Percentiles rank a stretch among this genome's conserved stretches.
Conservation (phyloP, 225 moss, liverwort and hornwort species). For the Physcomitrellopsis africana region DNA sequence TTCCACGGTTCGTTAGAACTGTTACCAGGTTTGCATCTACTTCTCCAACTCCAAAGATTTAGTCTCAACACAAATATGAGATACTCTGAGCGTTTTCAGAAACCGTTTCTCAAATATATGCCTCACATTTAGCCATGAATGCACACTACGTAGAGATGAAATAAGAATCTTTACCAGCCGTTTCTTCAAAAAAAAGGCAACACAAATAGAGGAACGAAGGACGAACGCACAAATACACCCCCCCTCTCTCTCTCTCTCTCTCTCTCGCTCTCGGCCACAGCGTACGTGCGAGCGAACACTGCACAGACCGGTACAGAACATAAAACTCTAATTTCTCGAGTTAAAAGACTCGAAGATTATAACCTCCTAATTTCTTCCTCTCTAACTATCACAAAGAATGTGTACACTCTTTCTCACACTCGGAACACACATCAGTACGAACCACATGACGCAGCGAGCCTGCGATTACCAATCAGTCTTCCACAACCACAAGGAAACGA, state of each 20-base stretch:
- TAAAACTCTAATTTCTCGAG: background rate
- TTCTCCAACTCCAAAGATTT: constrained; percentile 3
- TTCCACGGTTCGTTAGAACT: constrained; percentile 35
- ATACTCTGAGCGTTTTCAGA: constrained; percentile 19
- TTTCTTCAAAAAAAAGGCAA: constrained; percentile 2
- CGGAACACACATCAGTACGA: background rate
- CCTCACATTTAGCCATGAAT: constrained; percentile 30
- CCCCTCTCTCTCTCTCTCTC: background rate
- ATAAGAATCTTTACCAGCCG: constrained; percentile 31
- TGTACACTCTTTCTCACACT: constrained; percentile 1
- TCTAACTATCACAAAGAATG: background rate
- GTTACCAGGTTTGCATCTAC: constrained; percentile 9
- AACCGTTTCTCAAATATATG: constrained; percentile 33
- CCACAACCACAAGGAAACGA: background rate
- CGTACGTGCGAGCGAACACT: constrained; percentile 21
- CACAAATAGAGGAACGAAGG: background rate
- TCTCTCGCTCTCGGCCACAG: background rate
- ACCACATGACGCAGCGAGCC: constrained; percentile 19
- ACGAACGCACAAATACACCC: background rate
- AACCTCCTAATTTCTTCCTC: background rate
- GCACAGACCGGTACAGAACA: constrained; percentile 6
- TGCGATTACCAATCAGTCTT: background rate
- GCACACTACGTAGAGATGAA: constrained; percentile 21
- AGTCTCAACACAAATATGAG: constrained; percentile 3
- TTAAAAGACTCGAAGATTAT: constrained; percentile 7